Conservation (phyloP, 768 basidiomycete species). For the Boletus speciosus region DNA sequence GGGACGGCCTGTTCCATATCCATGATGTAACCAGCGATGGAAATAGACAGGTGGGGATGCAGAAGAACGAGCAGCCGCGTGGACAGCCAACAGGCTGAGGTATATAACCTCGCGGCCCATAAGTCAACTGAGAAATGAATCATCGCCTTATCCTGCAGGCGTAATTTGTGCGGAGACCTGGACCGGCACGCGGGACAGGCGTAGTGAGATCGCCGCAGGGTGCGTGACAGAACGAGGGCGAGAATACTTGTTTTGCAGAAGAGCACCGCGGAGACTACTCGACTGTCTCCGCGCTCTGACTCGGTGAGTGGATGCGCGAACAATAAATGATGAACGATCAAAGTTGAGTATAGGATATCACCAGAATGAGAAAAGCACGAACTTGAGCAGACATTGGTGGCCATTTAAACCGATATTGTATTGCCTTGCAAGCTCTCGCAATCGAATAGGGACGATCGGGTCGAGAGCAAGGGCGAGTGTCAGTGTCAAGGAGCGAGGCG, state of each 20-base stretch:
- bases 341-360: background rate
- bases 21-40: slow-evolving; percentile 11
- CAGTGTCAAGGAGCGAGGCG: background rate
- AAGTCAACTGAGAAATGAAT: slow-evolving; percentile 6
- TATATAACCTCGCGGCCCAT: slow-evolving; percentile 11
- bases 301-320: background rate
- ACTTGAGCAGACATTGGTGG: background rate
- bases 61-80: slow-evolving; percentile 1
- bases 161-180: slow-evolving; percentile 1
- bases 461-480: background rate
- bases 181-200: background rate
- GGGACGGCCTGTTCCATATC: slow-evolving; percentile 11
- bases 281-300: background rate
- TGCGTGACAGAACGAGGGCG: background rate
- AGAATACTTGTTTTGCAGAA: background rate
- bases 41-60: background rate
- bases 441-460: background rate
- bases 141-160: slow-evolving; percentile 13
- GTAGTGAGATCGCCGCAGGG: background rate
- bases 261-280: background rate
- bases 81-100: background rate
- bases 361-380: background rate
- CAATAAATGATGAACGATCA: background rate
- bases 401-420: background rate
- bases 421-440: background rate